Evolutionary conservation across 495 filamentous ascomycete species (phyloP).

Genomic region (Penicillium salamii): DNA sequence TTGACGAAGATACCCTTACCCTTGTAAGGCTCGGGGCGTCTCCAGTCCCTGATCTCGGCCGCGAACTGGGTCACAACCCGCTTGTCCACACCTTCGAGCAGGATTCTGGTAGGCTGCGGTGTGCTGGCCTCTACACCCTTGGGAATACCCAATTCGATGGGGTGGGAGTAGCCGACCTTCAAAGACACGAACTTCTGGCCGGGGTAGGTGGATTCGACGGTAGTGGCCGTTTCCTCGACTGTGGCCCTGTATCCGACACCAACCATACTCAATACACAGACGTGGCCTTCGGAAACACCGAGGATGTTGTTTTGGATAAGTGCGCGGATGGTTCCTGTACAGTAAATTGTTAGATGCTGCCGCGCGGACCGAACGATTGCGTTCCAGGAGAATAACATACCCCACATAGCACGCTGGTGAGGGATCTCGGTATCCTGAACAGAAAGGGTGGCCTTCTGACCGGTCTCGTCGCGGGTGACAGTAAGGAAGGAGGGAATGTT

Average conservation of each 20-base stretch:
- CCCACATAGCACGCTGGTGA: slow-evolving; percentile 96
- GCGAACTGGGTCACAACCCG: slow-evolving; percentile 86
- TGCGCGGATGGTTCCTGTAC: slow-evolving; percentile 76
- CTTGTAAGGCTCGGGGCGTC: slow-evolving; percentile 95
- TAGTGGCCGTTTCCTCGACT: slow-evolving; percentile 73
- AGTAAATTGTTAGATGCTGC: slow-evolving; percentile 8
- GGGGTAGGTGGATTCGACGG: slow-evolving; percentile 61
- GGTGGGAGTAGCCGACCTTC: slow-evolving; percentile 95
- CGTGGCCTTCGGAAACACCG: slow-evolving; percentile 94
- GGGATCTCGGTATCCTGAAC: slow-evolving; percentile 60
- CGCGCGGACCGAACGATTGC: not conserved
- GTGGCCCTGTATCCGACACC: slow-evolving; percentile 94
- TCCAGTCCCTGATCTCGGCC: slow-evolving; percentile 82
- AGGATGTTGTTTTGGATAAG: slow-evolving; percentile 86
- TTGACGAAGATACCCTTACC: slow-evolving; percentile 98
- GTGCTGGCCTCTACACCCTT: slow-evolving; percentile 80
- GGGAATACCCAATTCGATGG: slow-evolving; percentile 83
- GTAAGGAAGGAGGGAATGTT: slow-evolving; percentile 70
- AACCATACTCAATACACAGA: slow-evolving; percentile 86
- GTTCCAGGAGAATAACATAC: slow-evolving; percentile 47
- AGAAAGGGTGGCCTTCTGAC: slow-evolving; percentile 60
- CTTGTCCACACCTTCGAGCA: slow-evolving; percentile 85
- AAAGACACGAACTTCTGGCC: slow-evolving; percentile 85
- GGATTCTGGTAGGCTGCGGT: slow-evolving; percentile 89
- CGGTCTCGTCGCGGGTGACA: slow-evolving; percentile 59